A percentile compares a stretch with the other conserved stretches of the same genome.
Conservation (phyloP, 2,329 filamentous ascomycete genomes). For the Xylariaceae sp. region DNA sequence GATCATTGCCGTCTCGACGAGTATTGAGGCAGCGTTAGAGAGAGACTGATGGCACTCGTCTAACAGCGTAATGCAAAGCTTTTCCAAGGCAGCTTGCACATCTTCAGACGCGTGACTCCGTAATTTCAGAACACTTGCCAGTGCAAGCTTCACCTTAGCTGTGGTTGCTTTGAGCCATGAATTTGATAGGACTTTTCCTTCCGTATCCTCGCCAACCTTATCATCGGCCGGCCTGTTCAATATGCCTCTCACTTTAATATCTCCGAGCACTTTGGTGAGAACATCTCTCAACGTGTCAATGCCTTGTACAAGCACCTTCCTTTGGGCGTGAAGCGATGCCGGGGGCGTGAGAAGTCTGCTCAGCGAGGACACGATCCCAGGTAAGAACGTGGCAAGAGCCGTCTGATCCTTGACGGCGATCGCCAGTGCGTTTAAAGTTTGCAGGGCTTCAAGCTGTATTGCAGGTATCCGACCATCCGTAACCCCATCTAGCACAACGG, state of each 20-base stretch:
- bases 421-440: slow-evolving; percentile 68
- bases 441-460: slow-evolving; percentile 75
- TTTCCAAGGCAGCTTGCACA: slow-evolving; percentile 71
- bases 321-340: slow-evolving; percentile 59
- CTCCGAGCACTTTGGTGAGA: slow-evolving; percentile 62
- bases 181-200: slow-evolving; percentile 51
- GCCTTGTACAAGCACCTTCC: slow-evolving; percentile 68
- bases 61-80: slow-evolving; percentile 75
- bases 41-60: slow-evolving; percentile 81
- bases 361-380: slow-evolving; percentile 83
- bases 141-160: slow-evolving; percentile 80
- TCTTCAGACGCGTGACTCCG: slow-evolving; percentile 73
- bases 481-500: slow-evolving; percentile 78
- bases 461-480: slow-evolving; percentile 66
- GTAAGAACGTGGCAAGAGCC: slow-evolving; percentile 84
- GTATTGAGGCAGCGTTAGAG: slow-evolving; percentile 69
- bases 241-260: slow-evolving; percentile 60
- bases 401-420: slow-evolving; percentile 71
- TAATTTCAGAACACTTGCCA: slow-evolving; percentile 78
- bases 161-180: slow-evolving; percentile 82
- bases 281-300: slow-evolving; percentile 64
- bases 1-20: slow-evolving; percentile 82
- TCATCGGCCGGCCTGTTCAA: slow-evolving; percentile 46
- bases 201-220: slow-evolving; percentile 34
- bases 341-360: slow-evolving; percentile 77